phyloP scores from a whole-genome alignment of 2,329 filamentous ascomycete genomes.

The Aspergillus ruber region DNA sequence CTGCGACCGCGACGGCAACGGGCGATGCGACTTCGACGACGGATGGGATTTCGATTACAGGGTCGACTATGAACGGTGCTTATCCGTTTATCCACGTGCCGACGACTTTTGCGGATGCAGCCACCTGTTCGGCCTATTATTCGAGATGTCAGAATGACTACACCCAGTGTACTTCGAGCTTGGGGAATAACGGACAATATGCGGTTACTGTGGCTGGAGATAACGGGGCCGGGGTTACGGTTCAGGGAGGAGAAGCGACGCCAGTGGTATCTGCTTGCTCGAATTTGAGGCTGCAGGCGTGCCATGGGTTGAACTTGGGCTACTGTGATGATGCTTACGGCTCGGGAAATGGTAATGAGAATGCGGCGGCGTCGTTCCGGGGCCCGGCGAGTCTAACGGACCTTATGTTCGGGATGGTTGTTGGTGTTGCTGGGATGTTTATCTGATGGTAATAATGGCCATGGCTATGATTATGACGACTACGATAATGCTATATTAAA shows the following conservation, averaged over 20 bases:
- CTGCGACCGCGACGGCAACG: slow-evolving; percentile 22
- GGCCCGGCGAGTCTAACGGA: slow-evolving; percentile 36
- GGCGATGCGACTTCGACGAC: slow-evolving; percentile 21
- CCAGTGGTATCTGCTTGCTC: slow-evolving; percentile 40
- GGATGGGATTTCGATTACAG: slow-evolving; percentile 21
- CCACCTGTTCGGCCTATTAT: slow-evolving; percentile 49
- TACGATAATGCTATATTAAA: background rate
- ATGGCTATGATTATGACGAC: background rate
- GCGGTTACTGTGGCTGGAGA: slow-evolving; percentile 47
- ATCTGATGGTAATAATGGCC: slow-evolving; percentile 20
- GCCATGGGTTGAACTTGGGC: slow-evolving; percentile 42
- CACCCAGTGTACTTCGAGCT: slow-evolving; percentile 35
- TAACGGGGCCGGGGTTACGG: slow-evolving; percentile 44
- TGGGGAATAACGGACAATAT: slow-evolving; percentile 40
- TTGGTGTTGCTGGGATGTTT: slow-evolving; percentile 43
- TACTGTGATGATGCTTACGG: slow-evolving; percentile 35
- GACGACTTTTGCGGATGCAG: slow-evolving; percentile 47
- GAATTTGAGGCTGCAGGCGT: slow-evolving; percentile 42
- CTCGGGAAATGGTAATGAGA: slow-evolving; percentile 12
- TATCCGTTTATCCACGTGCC: slow-evolving; percentile 50
- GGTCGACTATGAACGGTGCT: slow-evolving; percentile 42
- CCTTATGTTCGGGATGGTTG: slow-evolving; percentile 33
- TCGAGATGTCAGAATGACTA: slow-evolving; percentile 46
- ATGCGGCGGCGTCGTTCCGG: slow-evolving; percentile 20
- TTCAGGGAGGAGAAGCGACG: slow-evolving; percentile 38